A percentile compares a stretch with the other conserved stretches of the same genome.
Conservation (phyloP, 106 monocot species). For the Vanilla planifolia region DNA sequence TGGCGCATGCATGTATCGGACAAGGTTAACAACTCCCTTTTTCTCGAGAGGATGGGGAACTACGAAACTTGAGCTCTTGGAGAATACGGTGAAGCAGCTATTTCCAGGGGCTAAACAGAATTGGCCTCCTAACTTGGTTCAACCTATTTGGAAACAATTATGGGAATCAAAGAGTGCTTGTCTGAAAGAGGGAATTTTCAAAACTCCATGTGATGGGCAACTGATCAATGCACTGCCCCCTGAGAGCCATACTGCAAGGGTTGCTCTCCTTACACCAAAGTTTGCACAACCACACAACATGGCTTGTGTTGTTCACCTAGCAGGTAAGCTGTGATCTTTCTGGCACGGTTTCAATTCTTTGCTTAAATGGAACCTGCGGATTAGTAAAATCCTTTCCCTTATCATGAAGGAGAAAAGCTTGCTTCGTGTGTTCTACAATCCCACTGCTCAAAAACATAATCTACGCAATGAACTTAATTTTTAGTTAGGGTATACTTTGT, state of each 20-base stretch:
- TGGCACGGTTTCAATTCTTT: too few relatives aligned
- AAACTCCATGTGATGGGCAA: constrained; percentile 69
- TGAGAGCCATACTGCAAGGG: constrained; percentile 78
- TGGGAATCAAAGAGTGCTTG: constrained; percentile 90
- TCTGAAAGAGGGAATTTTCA: constrained; percentile 82
- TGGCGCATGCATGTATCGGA: constrained; percentile 75
- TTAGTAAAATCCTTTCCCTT: too few relatives aligned
- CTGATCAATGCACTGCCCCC: constrained; percentile 72
- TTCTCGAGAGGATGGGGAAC: constrained; percentile 99
- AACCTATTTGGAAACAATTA: constrained; percentile 72
- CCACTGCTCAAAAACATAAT: too few relatives aligned
- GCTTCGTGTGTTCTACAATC: too few relatives aligned
- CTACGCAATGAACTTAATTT: too few relatives aligned
- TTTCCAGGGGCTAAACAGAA: constrained; percentile 56
- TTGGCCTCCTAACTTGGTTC: constrained; percentile 58
- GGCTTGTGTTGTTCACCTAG: constrained; percentile 97
- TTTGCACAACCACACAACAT: constrained; percentile 71
- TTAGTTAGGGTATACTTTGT: too few relatives aligned
- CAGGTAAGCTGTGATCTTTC: too few relatives aligned
- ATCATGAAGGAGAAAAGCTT: too few relatives aligned
- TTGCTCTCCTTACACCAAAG: constrained; percentile 86
- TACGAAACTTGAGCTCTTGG: constrained; percentile 80
- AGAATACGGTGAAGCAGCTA: constrained; percentile 81
- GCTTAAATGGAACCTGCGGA: too few relatives aligned
- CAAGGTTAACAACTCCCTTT: constrained; percentile 78